Percentiles rank a stretch among this genome's conserved stretches.
Conservation (phyloP, 2,329 filamentous ascomycete species). For the Myriosclerotinia curreyana region DNA sequence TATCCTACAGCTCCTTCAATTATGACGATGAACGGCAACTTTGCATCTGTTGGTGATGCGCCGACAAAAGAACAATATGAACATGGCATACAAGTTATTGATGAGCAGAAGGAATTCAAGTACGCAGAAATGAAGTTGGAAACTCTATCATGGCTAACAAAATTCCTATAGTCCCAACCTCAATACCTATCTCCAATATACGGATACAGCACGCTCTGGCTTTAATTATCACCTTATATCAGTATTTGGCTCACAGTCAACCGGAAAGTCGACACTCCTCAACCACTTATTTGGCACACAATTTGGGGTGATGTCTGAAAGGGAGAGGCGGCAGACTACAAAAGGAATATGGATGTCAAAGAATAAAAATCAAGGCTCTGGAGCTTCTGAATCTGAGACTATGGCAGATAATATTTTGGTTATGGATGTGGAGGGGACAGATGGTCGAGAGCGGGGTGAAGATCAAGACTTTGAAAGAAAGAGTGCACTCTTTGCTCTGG, state of each 20-base stretch:
- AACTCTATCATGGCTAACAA: conserved; percentile 25
- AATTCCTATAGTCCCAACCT: conserved; percentile 61
- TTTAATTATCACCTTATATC: conserved; percentile 99
- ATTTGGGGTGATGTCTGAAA: conserved; percentile 97
- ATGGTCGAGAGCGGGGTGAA: conserved; percentile 92
- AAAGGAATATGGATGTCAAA: conserved; percentile 99
- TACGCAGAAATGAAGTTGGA: conserved; percentile 46
- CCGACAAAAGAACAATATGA: conserved; percentile 68
- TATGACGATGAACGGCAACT: conserved; percentile 71
- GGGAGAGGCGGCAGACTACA: conserved; percentile 90
- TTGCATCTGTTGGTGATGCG: conserved; percentile 68
- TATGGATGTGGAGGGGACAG: conserved; percentile 98
- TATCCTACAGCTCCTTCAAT: conserved; percentile 38
- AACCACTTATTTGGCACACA: conserved; percentile 94
- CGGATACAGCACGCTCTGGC: conserved; percentile 79
- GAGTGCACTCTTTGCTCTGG: conserved; percentile 93
- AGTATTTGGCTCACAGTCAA: conserved; percentile 97
- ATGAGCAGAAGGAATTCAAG: conserved; percentile 97
- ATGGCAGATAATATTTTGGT: conserved; percentile 99
- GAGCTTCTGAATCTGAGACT: conserved; percentile 47
- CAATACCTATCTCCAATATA: conserved; percentile 75
- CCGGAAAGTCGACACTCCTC: conserved; percentile 93
- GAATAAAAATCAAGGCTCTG: conserved; percentile 67
- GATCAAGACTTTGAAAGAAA: conserved; percentile 99
- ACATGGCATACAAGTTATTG: conserved; percentile 94